These are phyloP conservation scores for Saccharomycopsis schoenii DNA, from an alignment of 805 yeast genomes.

Conservation along the genomic window DNA sequence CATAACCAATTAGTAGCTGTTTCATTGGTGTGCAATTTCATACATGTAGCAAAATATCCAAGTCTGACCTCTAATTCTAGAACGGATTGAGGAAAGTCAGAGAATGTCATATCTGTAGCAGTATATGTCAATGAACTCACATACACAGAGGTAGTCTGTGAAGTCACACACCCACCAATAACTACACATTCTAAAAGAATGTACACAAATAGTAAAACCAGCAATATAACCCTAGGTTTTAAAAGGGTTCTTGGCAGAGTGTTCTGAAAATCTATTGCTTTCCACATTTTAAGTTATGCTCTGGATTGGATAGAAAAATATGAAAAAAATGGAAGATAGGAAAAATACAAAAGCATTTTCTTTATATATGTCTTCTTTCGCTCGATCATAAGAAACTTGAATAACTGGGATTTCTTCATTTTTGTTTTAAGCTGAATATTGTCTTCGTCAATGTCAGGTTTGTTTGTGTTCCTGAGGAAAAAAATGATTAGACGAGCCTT, in stretches of 20 bases:
- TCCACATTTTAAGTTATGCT: neutral
- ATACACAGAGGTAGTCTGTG: constrained; percentile 12
- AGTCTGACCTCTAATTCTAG: constrained; percentile 13
- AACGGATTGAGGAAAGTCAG: constrained; percentile 9
- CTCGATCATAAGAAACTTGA: neutral
- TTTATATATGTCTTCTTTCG: neutral
- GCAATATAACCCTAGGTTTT: neutral
- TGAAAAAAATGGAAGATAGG: neutral
- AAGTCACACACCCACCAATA: constrained; percentile 15
- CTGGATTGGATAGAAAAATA: neutral
- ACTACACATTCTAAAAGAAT: constrained; percentile 19
- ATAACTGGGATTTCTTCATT: too few relatives aligned
- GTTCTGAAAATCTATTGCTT: neutral
- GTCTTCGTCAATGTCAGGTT: neutral
- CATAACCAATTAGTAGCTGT: constrained; percentile 13
- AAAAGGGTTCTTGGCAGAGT: neutral
- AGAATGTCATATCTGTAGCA: constrained; percentile 14
- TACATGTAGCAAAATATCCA: constrained; percentile 18
- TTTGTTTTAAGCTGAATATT: too few relatives aligned
- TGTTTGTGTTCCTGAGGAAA: neutral
- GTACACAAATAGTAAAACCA: constrained; percentile 13
- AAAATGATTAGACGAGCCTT: neutral
- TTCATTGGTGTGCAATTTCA: constrained; percentile 6
- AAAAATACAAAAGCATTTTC: neutral
- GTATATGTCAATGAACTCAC: constrained; percentile 17